These are phyloP conservation scores for Yueomyces sinensis DNA, from an alignment of 805 yeast genomes.

Conservation along the genomic window DNA sequence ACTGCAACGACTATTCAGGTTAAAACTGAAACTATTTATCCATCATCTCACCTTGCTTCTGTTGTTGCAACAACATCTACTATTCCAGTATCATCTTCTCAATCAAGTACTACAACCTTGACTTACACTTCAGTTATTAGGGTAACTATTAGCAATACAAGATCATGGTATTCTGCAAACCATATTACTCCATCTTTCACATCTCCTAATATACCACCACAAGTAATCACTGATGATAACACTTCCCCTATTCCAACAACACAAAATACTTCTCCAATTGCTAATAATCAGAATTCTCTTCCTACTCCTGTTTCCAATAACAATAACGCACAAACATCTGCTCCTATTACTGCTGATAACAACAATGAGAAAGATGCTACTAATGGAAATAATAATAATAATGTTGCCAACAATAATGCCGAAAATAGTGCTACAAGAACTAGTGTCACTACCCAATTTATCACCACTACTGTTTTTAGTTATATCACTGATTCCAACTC, in stretches of 20 bases:
- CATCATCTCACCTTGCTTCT: neutral
- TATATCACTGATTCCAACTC: constrained; percentile 2
- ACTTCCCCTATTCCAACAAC: constrained; percentile 1
- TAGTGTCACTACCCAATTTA: neutral
- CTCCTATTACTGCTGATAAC: neutral
- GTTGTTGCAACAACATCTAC: neutral
- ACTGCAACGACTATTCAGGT: neutral
- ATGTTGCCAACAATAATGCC: neutral
- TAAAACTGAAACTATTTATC: neutral
- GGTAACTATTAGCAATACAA: neutral
- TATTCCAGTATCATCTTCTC: neutral
- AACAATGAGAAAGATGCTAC: neutral
- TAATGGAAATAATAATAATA: neutral
- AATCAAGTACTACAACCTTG: neutral
- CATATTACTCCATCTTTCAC: neutral
- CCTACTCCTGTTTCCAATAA: neutral
- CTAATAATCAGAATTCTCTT: neutral
- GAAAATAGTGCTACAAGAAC: neutral
- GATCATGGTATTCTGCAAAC: too few species aligned
- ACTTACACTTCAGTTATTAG: neutral
- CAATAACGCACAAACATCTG: neutral
- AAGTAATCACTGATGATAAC: neutral
- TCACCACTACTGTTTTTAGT: neutral
- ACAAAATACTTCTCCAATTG: neutral
- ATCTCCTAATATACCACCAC: neutral